Evolutionary conservation across 176 grass and related monocot genomes (phyloP), one percentile per base, ranked within the genome.

Genomic region (Tillandsia leiboldiana): DNA sequence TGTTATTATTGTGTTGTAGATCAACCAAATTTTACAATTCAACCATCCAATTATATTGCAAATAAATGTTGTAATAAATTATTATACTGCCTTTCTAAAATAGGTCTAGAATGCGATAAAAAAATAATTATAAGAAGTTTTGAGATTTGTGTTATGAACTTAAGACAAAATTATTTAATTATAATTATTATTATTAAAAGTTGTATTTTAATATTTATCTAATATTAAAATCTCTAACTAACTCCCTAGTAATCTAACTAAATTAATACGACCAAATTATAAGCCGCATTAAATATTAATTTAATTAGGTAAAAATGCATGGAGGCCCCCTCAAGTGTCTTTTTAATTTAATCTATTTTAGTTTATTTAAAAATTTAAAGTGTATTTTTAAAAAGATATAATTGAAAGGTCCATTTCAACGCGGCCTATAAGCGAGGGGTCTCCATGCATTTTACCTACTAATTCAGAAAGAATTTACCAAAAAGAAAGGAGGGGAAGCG

Each of bases 171-270:
- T 64, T 65, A 79, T 52, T 71, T 72, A 72, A 79, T 51, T 18
- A 23, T 61, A 51, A 51, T 48, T 63, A 65, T 20, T 20, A 72
- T 65, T 65, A 71, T 47, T 49, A 14, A 33, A 33, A 33, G 5
- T 33, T 0, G 4, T 33, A 33, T 33, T 33, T 33, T 33, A 33
- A 33, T 33, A 33, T 33, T 33, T 33, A 33, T 33, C 66, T 48
- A 29, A 26, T 29, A 79, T 72, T 79, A 65, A 12, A 79, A 28
- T 3, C 63, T 2, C 22, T 49, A 79, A 79, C 71, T 64, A 72
- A 66, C 23, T 23, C 13, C 70, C 56, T 57, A 26, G 51, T 71
- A 72, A 53, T 79, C 71, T 65, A 48, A 72, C 17, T 71, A 65
- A 79, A 59, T 6, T 20, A 15, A 12, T 20, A 50, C 15, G 58